Percentiles rank a stretch among this genome's conserved stretches.
Conservation (phyloP, 1,284 basidiomycete species). For the Wolfiporia cocos region DNA sequence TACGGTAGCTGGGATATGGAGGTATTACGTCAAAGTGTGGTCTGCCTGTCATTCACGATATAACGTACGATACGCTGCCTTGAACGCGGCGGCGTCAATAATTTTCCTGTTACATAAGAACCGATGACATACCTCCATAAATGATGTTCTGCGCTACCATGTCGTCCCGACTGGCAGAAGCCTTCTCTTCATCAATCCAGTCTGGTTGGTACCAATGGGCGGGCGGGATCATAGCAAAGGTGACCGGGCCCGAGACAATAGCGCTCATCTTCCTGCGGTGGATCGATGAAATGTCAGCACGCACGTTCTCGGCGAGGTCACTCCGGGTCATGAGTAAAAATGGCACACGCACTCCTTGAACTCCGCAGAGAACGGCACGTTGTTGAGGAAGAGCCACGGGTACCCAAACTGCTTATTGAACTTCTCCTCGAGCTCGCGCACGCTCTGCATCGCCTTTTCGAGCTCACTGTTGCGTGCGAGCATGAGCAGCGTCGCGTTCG, state of each 20-base stretch:
- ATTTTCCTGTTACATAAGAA: background rate
- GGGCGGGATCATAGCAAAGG: slow-evolving; percentile 43
- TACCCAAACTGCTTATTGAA: slow-evolving; percentile 66
- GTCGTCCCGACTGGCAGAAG: slow-evolving; percentile 57
- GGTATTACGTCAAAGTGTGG: background rate
- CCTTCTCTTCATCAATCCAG: slow-evolving; percentile 79
- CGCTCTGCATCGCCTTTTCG: slow-evolving; percentile 48
- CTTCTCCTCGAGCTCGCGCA: slow-evolving; percentile 52
- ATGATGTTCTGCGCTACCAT: slow-evolving; percentile 81
- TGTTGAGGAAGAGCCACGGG: slow-evolving; percentile 74
- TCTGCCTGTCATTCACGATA: background rate
- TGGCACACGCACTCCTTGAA: slow-evolving; percentile 47
- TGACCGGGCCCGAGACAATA: slow-evolving; percentile 32
- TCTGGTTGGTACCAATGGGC: slow-evolving; percentile 86
- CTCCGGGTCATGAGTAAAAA: background rate
- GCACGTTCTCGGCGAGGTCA: background rate
- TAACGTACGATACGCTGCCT: slow-evolving; percentile 56
- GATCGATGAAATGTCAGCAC: background rate
- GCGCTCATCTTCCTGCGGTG: slow-evolving; percentile 35
- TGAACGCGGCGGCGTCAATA: background rate
- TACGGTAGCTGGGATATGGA: slow-evolving; percentile 44
- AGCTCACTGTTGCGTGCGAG: slow-evolving; percentile 68
- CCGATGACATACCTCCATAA: slow-evolving; percentile 64
- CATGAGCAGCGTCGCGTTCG: slow-evolving; percentile 34
- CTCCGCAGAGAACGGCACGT: slow-evolving; percentile 61